A percentile compares a stretch with the other conserved stretches of the same genome.
These are phyloP conservation scores for Ogataea paraovalis DNA, from an alignment of 805 yeast species.

Conservation along the genomic window DNA sequence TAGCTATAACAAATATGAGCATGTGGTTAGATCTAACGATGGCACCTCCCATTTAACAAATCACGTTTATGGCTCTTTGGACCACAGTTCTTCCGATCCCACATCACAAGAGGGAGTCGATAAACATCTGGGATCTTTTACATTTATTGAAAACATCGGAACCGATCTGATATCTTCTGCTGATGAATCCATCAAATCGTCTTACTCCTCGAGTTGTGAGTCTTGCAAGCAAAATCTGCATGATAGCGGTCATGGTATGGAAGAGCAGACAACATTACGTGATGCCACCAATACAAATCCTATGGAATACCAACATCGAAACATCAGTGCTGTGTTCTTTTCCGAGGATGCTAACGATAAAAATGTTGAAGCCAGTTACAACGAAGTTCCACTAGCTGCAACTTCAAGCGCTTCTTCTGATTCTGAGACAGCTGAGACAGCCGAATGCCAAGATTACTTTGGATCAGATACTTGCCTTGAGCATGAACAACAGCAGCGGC, in stretches of 20 bases:
- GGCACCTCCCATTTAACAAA: neutral
- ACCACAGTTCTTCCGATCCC: neutral
- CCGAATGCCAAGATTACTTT: conserved; percentile 1
- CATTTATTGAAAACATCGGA: conserved; percentile 16
- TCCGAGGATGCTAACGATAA: conserved; percentile 25
- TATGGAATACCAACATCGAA: conserved; percentile 7
- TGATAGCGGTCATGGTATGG: neutral
- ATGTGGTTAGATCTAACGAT: neutral
- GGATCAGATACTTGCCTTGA: neutral
- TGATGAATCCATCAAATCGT: conserved; percentile 11
- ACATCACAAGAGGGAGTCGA: neutral
- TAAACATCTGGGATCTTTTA: conserved; percentile 7
- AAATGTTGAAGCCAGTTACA: conserved; percentile 19
- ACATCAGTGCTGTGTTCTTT: conserved; percentile 25
- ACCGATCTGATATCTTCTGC: conserved; percentile 8
- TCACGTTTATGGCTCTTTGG: neutral
- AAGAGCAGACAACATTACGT: too few species aligned
- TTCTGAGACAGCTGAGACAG: conserved; percentile 4
- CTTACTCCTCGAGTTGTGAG: conserved; percentile 9
- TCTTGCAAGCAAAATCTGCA: conserved; percentile 4
- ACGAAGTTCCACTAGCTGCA: conserved; percentile 19
- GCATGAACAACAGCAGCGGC: neutral
- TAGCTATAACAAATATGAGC: neutral
- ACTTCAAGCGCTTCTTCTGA: conserved; percentile 13
- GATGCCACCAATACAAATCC: neutral